Evolutionary conservation across 306 rosid genomes (phyloP), one percentile per base, ranked within the genome.

Genomic region (Lotus japonicus): DNA sequence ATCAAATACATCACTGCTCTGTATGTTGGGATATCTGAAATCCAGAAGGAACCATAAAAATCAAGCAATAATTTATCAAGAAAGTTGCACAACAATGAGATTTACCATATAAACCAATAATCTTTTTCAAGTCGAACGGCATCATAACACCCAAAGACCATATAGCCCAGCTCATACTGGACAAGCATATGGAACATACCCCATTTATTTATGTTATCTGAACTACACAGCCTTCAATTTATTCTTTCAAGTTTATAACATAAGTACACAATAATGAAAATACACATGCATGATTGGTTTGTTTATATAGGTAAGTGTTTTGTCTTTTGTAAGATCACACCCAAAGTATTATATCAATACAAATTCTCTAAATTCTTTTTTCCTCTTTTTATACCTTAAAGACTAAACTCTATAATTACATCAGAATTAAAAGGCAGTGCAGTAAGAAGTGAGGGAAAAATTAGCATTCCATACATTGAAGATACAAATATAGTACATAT

Each of bases 21-120:
- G 73, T 68, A 59, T 52, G 87, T 84, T 52, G 85, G 78, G 48
- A 90, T 64, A 75, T 82, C 97, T 95, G 89, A 79, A 71, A 77
- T 31, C 51, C 66, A 48, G 12, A 43, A 52, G 69, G 31, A 50
- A 75, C 15, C 64, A 70, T 11, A 9, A 61, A 79, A 66, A 21
- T 42, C 36, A 66, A 58, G 53, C 55, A 71, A 21, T 31, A 13
- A 49, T 51, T 48, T 46, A 73, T 21, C 45, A 44, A 23, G 21
- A 66, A 61, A 70, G 65, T n/a, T 48, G 11, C 60, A 43, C 11
- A 57, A 26, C 31, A 16, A 54, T 64, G 9, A 63, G 56, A 54
- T 26, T 62, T 41, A 53, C 28, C 44, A 15, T 9, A 66, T 11
- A 71, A 42, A 66, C 55, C 69, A 12, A 14, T 57, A 68, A 49